Evolutionary conservation across 495 filamentous ascomycete species (phyloP).

Genomic region (Daldinia childiae): DNA sequence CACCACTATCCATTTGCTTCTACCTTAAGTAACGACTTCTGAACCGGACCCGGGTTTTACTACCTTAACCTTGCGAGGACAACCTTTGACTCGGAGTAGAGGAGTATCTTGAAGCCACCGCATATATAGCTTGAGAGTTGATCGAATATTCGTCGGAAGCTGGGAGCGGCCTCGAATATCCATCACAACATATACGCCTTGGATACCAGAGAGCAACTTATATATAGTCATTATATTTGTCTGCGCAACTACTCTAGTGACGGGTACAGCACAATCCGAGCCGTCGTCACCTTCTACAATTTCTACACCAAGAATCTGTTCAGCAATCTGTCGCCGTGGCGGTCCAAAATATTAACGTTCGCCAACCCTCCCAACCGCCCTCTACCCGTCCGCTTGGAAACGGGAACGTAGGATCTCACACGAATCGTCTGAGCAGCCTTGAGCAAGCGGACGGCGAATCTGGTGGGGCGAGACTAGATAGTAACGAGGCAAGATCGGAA

Average conservation of each 20-base stretch:
- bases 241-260: slow-evolving; percentile 19
- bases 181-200: slow-evolving; percentile 19
- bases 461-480: slow-evolving; percentile 48
- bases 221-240: slow-evolving; percentile 18
- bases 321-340: slow-evolving; percentile 40
- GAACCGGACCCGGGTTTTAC: slow-evolving; percentile 31
- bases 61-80: slow-evolving; percentile 31
- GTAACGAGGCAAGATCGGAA: slow-evolving; percentile 43
- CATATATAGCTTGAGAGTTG: slow-evolving; percentile 27
- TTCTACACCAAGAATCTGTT: slow-evolving; percentile 20
- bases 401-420: slow-evolving; percentile 38
- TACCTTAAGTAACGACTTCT: slow-evolving; percentile 35
- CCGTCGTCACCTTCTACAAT: slow-evolving; percentile 6
- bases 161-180: slow-evolving; percentile 14
- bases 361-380: slow-evolving; percentile 30
- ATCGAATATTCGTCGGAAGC: slow-evolving; percentile 20
- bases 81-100: slow-evolving; percentile 31
- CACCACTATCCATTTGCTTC: slow-evolving; percentile 33
- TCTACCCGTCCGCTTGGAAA: slow-evolving; percentile 36
- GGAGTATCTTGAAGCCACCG: slow-evolving; percentile 22
- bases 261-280: slow-evolving; percentile 13
- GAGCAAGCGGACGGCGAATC: slow-evolving; percentile 40
- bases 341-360: slow-evolving; percentile 39
- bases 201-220: slow-evolving; percentile 19
- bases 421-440: slow-evolving; percentile 34